Conservation (phyloP, 495 filamentous ascomycete genomes). For the Tuber melanosporum region DNA sequence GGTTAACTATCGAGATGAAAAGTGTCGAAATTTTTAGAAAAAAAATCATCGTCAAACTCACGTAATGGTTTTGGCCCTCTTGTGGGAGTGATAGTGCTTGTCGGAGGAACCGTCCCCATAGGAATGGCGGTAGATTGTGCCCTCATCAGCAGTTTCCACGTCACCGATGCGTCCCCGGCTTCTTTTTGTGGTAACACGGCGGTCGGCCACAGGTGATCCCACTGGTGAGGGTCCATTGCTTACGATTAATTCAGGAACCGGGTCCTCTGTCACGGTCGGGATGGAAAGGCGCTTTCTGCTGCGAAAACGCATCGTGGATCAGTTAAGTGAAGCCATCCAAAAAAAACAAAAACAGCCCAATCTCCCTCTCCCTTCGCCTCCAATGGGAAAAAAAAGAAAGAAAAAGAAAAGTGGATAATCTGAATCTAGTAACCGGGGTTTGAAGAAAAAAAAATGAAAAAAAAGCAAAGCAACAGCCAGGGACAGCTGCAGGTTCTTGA, state of each 20-base stretch:
- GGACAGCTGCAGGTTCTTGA: slow-evolving; percentile 25
- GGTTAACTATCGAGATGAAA: slow-evolving; percentile 10
- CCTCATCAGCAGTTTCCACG: slow-evolving; percentile 35
- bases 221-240: slow-evolving; percentile 24
- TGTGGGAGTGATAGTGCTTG: slow-evolving; percentile 13
- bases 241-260: slow-evolving; percentile 26
- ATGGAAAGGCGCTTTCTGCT: slow-evolving; percentile 29
- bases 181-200: slow-evolving; percentile 21
- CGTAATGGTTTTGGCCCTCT: slow-evolving; percentile 31
- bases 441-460: slow-evolving; percentile 19
- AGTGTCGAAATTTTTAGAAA: background rate
- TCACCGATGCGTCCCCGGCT: slow-evolving; percentile 25
- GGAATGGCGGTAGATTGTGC: background rate
- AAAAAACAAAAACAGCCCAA: background rate
- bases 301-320: slow-evolving; percentile 32
- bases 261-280: slow-evolving; percentile 27
- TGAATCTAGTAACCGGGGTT: slow-evolving; percentile 13
- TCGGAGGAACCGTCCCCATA: background rate
- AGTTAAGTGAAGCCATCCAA: slow-evolving; percentile 18
- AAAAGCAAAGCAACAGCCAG: slow-evolving; percentile 21
- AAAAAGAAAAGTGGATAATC: slow-evolving; percentile 35
- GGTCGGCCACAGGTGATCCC: slow-evolving; percentile 24
- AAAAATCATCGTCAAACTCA: slow-evolving; percentile 16
- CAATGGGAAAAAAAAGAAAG: background rate
- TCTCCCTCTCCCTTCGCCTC: background rate